Base-by-base conservation (phyloP, 805 yeast species). In the Torulaspora microellipsoides region DNA sequence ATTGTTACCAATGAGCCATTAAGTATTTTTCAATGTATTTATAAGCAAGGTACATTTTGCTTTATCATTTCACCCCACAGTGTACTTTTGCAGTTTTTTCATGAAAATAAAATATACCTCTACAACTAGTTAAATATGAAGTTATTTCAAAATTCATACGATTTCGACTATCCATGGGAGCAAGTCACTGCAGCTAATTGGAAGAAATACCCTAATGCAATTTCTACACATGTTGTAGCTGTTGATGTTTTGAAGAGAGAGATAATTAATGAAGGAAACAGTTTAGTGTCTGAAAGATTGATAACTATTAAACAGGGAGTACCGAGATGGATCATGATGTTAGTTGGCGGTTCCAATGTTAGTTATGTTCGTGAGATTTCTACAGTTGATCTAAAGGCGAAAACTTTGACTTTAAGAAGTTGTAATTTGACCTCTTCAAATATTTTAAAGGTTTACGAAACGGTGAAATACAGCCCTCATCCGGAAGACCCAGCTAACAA, bases 101-200 rank as follows among this genome's bases (percentile, higher is more conserved):
- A 4, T 4, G 8, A 20, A 20, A 20, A 20, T 20, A 20, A 2
- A 20, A 7, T 20, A 20, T 20, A 20, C 25, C 2, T 20, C 25
- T 20, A 7, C 25, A 5, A 20, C 8, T 20, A 20, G 25, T 20
- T 20, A 15, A 56, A 23, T 37, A 91, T 91, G 99, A 87, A 83
- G 64, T 71, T 91, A 36, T 90, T 88, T 61, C 78, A 78, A 33
- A 76, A 85, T 31, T 65, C 72, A 14, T 91, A 85, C 62, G 70
- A 67, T 33, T 91, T 88, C 64, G 70, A 79, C 43, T 90, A 93
- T 59, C 78, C 95, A 0, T 91, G 98, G 97, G 95, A 85, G 20
- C 88, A 85, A 55, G 95, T 91, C 20, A 84, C 96, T 0, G 89
- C 95, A 1, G 97, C 98, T 40, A 89, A 90, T 66, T 91, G 99